These are phyloP conservation scores for Saccharomyces hybrid DNA, from an alignment of 1,139 yeast genomes.

Conservation along the genomic window DNA sequence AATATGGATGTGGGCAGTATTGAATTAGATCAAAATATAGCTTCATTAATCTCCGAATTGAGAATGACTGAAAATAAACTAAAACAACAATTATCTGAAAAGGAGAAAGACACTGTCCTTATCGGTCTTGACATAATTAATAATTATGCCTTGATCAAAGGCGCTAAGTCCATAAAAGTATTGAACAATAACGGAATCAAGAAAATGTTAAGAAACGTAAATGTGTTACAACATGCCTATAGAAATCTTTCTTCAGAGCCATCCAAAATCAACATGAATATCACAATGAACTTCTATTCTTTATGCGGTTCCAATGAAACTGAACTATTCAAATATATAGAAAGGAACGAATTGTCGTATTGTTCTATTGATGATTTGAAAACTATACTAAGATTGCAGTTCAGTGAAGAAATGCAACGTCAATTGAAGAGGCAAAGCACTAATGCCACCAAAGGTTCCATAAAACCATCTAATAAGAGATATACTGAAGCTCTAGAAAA, in stretches of 20 bases:
- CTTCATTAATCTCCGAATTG: slow-evolving; percentile 25
- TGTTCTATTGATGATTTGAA: slow-evolving; percentile 24
- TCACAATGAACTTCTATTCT: slow-evolving; percentile 52
- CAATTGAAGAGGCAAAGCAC: slow-evolving; percentile 19
- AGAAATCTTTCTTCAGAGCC: slow-evolving; percentile 54
- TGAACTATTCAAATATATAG: slow-evolving; percentile 26
- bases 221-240: slow-evolving; percentile 68
- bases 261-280: slow-evolving; percentile 50
- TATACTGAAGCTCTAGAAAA: slow-evolving; percentile 21
- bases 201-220: slow-evolving; percentile 58
- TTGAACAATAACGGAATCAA: slow-evolving; percentile 62
- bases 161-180: slow-evolving; percentile 48
- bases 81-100: slow-evolving; percentile 25
- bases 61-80: slow-evolving; percentile 24
- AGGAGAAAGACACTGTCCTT: slow-evolving; percentile 30
- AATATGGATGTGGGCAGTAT: slow-evolving; percentile 52
- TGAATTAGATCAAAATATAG: slow-evolving; percentile 51
- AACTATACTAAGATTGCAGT: slow-evolving; percentile 40
- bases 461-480: slow-evolving; percentile 21
- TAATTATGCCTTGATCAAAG: slow-evolving; percentile 50
- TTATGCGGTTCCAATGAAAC: slow-evolving; percentile 29
- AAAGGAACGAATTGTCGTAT: slow-evolving; percentile 29
- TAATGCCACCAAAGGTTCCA: slow-evolving; percentile 10
- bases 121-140: slow-evolving; percentile 51
- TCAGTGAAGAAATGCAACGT: slow-evolving; percentile 37